Conservation (phyloP, 164 flowering plant genomes). For the Houttuynia cordata region DNA sequence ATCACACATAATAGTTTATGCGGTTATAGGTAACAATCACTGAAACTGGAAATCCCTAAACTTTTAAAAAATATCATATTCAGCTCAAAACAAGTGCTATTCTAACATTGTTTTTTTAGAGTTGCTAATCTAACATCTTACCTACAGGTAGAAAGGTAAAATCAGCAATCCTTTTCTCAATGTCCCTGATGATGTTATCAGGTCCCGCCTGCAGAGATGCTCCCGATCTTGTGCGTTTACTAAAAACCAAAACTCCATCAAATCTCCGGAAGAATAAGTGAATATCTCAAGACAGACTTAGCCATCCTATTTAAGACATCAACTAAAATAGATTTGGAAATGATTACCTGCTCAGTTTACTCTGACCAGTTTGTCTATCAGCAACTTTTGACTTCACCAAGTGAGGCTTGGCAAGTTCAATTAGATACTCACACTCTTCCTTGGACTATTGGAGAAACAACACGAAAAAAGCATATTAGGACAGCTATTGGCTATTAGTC, state of each 20-base stretch:
- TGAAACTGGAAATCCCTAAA: too few species aligned
- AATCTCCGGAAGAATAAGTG: too few species aligned
- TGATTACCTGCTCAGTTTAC: conserved; percentile 74
- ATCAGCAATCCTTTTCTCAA: conserved; percentile 90
- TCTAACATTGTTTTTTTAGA: too few species aligned
- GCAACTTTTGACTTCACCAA: conserved; percentile 86
- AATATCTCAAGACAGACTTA: neutral
- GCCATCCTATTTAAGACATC: neutral
- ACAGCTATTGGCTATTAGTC: neutral
- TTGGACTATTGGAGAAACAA: conserved; percentile 42
- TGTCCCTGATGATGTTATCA: conserved; percentile 48
- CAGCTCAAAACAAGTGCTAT: too few species aligned
- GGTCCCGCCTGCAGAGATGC: conserved; percentile 64
- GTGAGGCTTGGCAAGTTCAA: conserved; percentile 65
- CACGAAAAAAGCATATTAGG: neutral
- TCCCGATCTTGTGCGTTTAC: conserved; percentile 95
- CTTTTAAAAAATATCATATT: too few species aligned
- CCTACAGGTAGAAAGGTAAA: conserved; percentile 85
- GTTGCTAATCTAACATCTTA: too few species aligned
- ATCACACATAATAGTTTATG: too few species aligned
- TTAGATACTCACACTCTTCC: conserved; percentile 80
- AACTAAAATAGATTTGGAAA: neutral
- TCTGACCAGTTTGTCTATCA: conserved; percentile 74
- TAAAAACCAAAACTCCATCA: conserved; percentile 14
- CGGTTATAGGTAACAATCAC: too few species aligned